Conservation (phyloP, 306 rosid genomes). For the Quercus robur region DNA sequence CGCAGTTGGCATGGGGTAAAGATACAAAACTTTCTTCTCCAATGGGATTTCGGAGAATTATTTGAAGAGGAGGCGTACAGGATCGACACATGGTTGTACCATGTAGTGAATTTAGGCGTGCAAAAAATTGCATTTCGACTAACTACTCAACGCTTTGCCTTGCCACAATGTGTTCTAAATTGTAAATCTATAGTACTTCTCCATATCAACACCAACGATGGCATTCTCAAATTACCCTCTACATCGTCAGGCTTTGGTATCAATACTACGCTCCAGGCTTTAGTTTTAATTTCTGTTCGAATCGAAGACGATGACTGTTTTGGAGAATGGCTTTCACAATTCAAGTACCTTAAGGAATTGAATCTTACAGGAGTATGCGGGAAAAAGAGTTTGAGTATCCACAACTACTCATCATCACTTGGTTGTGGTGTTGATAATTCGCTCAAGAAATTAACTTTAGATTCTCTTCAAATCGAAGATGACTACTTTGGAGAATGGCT, state of each 20-base stretch:
- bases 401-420: not conserved
- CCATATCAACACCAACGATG: fast-evolving
- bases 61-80: not conserved
- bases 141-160: not conserved
- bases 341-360: no score
- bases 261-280: not conserved
- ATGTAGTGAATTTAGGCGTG: not conserved
- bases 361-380: not conserved
- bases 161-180: not conserved
- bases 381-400: not conserved
- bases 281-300: not conserved
- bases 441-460: no score
- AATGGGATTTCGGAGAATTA: not conserved
- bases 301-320: not conserved
- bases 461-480: no score
- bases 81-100: not conserved
- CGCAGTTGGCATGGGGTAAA: not conserved
- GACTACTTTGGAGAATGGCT: no score
- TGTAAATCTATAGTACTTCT: not conserved
- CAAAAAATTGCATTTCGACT: not conserved
- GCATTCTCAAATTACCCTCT: not conserved
- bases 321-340: not conserved
- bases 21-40: not conserved
- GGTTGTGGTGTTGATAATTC: no score
- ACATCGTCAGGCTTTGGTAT: no score